Evolutionary conservation across 306 rosid genomes (phyloP).

Genomic region (Rosa multiflora): DNA sequence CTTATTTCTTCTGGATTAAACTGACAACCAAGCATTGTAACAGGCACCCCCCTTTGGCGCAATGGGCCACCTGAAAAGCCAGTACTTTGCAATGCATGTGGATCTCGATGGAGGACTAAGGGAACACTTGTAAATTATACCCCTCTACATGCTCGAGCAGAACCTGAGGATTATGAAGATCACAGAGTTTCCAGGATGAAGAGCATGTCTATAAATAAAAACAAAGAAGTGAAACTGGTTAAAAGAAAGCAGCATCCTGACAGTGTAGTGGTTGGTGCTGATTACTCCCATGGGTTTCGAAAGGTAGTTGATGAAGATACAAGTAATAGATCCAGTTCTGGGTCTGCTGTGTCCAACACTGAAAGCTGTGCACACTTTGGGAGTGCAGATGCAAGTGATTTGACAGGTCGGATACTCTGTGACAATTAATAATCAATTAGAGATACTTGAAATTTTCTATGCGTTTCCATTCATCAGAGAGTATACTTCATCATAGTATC

Average conservation of each 20-base stretch:
- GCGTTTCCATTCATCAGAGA: neutral
- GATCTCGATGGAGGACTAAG: constrained; percentile 99
- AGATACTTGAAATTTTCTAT: constrained; percentile 1
- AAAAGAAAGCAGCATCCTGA: constrained; percentile 70
- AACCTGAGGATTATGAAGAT: constrained; percentile 77
- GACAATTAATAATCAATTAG: constrained; percentile 20
- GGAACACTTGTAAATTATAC: constrained; percentile 97
- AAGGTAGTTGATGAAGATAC: constrained; percentile 74
- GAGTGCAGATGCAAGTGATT: constrained; percentile 81
- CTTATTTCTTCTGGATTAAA: constrained; percentile 11
- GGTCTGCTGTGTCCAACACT: constrained; percentile 93
- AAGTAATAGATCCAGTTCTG: constrained; percentile 93
- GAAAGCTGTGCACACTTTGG: constrained; percentile 92
- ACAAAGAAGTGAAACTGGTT: constrained; percentile 67
- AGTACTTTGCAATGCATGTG: constrained; percentile 97
- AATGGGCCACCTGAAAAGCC: constrained; percentile 99
- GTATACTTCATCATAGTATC: constrained; percentile 1
- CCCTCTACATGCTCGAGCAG: constrained; percentile 93
- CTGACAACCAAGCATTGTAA: constrained; percentile 43
- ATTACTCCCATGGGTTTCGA: constrained; percentile 61
- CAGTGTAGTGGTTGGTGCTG: constrained; percentile 41
- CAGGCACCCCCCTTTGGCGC: constrained; percentile 99
- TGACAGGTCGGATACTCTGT: constrained; percentile 70
- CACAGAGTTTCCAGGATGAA: constrained; percentile 66
- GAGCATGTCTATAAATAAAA: constrained; percentile 65